Percentiles rank a stretch among this genome's conserved stretches.
phyloP scores from a whole-genome alignment of 371 early-diverging fungal genomes.

The Actinomortierella wolfii region DNA sequence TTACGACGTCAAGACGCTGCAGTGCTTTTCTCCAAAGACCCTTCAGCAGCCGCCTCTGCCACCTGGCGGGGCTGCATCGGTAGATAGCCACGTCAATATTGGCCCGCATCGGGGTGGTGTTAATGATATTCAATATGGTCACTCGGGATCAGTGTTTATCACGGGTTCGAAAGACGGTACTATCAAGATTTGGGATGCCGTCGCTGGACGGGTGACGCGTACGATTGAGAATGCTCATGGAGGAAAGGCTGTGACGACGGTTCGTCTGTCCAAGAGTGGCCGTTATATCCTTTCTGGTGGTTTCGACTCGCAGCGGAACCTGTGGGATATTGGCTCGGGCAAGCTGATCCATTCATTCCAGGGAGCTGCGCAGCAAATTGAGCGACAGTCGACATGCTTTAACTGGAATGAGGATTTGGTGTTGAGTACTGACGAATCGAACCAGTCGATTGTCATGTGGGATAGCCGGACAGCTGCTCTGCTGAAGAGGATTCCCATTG shows the following conservation, averaged over 20 bases:
- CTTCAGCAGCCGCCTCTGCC: conserved; percentile 27
- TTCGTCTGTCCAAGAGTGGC: conserved; percentile 74
- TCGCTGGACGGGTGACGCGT: conserved; percentile 71
- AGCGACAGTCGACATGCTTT: conserved; percentile 58
- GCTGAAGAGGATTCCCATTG: conserved; percentile 50
- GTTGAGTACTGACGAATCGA: conserved; percentile 74
- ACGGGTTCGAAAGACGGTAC: conserved; percentile 83
- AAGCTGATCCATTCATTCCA: conserved; percentile 63
- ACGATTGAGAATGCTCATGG: conserved; percentile 77
- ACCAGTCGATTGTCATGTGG: conserved; percentile 67
- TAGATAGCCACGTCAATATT: too few species aligned
- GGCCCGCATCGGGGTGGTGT: conserved; percentile 72
- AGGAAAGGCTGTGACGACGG: conserved; percentile 75
- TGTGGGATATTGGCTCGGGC: conserved; percentile 88
- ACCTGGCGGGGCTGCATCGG: too few species aligned
- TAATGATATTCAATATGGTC: conserved; percentile 75
- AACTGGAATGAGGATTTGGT: conserved; percentile 81
- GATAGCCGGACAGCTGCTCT: conserved; percentile 66
- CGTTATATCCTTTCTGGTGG: conserved; percentile 82
- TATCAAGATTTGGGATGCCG: conserved; percentile 89
- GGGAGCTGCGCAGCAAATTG: conserved; percentile 63
- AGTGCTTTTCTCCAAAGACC: conserved; percentile 70
- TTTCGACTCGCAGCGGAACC: conserved; percentile 69
- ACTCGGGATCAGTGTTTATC: conserved; percentile 74
- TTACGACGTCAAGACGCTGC: conserved; percentile 82